Evolutionary conservation across 345 rosid species (phyloP).

Genomic region (Moricandia moricandioides): DNA sequence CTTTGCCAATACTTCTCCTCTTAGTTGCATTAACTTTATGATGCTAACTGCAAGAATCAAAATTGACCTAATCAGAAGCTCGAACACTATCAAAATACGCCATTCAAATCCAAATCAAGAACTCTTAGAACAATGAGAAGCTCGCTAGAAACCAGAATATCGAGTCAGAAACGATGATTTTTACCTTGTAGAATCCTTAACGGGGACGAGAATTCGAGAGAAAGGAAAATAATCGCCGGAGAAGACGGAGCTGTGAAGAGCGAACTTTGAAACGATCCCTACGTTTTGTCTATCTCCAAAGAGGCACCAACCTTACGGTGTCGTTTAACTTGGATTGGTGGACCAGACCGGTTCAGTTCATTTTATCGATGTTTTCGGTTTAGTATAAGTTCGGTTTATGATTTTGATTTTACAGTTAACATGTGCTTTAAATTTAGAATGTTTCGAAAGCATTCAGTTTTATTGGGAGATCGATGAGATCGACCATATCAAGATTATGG

Average conservation of each 20-base stretch:
- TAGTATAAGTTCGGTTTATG: not conserved
- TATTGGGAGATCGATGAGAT: too few relatives aligned
- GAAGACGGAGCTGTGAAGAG: not conserved
- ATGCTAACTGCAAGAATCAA: not conserved
- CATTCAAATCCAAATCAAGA: not conserved
- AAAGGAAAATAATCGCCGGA: not conserved
- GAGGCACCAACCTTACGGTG: not conserved
- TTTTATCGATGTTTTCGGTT: not conserved
- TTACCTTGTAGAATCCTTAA: not conserved
- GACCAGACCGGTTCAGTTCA: not conserved
- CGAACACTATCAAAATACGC: not conserved
- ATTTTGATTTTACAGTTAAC: not conserved
- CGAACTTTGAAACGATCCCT: not conserved
- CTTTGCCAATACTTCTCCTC: not conserved
- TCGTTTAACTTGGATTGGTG: not conserved
- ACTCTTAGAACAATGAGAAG: not conserved
- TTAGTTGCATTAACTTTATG: not conserved
- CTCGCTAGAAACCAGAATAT: not conserved
- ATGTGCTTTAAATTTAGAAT: too few relatives aligned
- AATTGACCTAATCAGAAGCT: not conserved
- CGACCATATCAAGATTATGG: too few relatives aligned
- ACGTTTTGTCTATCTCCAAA: not conserved
- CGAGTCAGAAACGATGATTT: not conserved
- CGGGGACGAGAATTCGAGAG: not conserved
- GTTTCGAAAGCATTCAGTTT: too few relatives aligned